Evolutionary conservation across 73 alveolate genomes (phyloP).

Genomic region (Breviolum minutum): DNA sequence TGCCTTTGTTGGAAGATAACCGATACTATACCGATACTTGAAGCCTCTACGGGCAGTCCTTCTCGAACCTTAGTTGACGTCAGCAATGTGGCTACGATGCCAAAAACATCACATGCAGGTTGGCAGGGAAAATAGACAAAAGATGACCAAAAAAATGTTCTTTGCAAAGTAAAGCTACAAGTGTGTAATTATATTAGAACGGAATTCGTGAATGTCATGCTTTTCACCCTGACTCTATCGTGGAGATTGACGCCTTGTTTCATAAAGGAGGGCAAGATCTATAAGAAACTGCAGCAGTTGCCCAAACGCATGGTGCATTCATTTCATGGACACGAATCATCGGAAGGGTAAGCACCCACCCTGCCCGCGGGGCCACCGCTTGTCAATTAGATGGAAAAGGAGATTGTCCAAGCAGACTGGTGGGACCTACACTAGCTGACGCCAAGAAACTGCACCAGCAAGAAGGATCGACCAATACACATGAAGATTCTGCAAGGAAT

Average conservation of each 20-base stretch:
- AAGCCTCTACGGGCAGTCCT: background rate
- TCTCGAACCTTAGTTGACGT: conserved; percentile 18
- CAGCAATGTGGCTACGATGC: too few relatives aligned
- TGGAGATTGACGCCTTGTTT: background rate
- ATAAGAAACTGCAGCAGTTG: too few relatives aligned
- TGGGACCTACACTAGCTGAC: background rate
- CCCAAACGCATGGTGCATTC: background rate
- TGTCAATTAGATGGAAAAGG: background rate
- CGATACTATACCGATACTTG: too few relatives aligned
- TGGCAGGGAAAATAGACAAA: background rate
- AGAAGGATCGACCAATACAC: conserved; percentile 74
- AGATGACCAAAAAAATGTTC: too few relatives aligned
- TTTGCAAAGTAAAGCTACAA: background rate
- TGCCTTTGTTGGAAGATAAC: too few relatives aligned
- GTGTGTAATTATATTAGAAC: background rate
- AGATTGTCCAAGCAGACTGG: background rate
- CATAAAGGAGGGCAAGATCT: too few relatives aligned
- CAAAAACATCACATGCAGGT: background rate
- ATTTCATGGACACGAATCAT: background rate
- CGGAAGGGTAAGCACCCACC: too few relatives aligned
- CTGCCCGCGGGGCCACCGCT: background rate
- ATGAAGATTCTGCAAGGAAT: conserved; percentile 83
- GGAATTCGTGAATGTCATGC: background rate
- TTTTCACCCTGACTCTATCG: background rate
- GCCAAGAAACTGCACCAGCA: conserved; percentile 54